Base-by-base conservation (phyloP, 2,329 filamentous ascomycete species). In the Aureobasidium zeae region DNA sequence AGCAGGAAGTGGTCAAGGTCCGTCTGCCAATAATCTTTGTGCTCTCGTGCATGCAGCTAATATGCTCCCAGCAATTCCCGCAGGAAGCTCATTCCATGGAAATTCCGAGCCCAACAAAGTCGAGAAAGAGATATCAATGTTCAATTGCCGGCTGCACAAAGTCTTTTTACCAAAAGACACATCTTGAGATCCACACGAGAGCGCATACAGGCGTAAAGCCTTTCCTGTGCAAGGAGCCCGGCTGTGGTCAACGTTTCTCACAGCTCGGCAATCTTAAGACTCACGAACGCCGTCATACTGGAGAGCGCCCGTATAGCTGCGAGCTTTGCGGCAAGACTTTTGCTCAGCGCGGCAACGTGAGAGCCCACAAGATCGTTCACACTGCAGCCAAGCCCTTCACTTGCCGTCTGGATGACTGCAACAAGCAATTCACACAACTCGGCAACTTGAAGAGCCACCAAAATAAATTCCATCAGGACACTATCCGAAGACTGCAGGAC, bases 371-470 rank as follows among this genome's bases (percentile, higher is more conserved):
- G 65, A 82, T 83, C 55, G 86, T 85, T 2, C 88, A 94, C 62
- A 73, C 79, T 48, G 74, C 80, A 33, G 71, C 76, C 26, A 93
- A 91, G 63, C 83, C 81, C 1, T 94, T 83, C 59, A 74, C 77
- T 21, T 96, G 89, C 65, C 78, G 75, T 48, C 71, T 95, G 6
- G 86, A 94, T 53, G 73, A 78, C 48, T 96, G 89, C 65, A 77
- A 79, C 49, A 95, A 94, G 67, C 74, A 80, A 31, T 95, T 95
- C 59, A 93, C 86, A 0, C 85, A 93, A 53, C 74, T 89, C 1
- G 89, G 89, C 7, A 95, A 95, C 57, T 74, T 95, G 53, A 96
- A 96, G 81, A 85, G 83, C 2, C 89, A 96, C 57, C 86, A 94
- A 64, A 95, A 95, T 67, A 89, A 88, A 57, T 95, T 94, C 60